Evolutionary conservation across 2,329 filamentous ascomycete genomes (phyloP), one percentile per base, ranked within the genome.

Genomic region (Arthrinium puccinioides): DNA sequence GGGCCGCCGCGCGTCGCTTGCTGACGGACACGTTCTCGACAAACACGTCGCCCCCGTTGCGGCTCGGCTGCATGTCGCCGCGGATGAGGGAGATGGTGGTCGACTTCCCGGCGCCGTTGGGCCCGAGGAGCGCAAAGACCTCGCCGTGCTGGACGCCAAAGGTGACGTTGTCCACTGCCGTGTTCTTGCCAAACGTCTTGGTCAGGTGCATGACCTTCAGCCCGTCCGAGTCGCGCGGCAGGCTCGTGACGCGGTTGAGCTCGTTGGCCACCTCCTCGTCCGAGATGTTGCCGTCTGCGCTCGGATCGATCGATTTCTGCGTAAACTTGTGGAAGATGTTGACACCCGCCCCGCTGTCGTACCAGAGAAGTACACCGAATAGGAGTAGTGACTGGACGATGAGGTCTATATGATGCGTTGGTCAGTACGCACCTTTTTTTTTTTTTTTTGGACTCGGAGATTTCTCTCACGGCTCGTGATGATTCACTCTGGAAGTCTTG

Each of bases 101-200:
- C 0, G 82, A 87, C 52, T 96, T 96, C 40, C 89, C 89, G 2
- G 89, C 90, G 18, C 89, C 88, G 53, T 95, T 95, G 13, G 89
- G 88, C 0, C 89, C 89, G 1, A 97, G 73, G 0, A 96, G 71
- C 0, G 88, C 88, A 60, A 94, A 95, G 1, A 94, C 84, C 55
- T 95, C 84, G 34, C 85, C 83, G 33, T 76, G 78, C 13, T 76
- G 74, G 21, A 96, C 82, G 14, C 83, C 82, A 51, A 96, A 95
- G 0, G 83, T 86, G 28, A 94, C 76, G 50, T 95, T 85, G 49
- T 94, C 82, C n/a, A 96, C 87, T 4, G 87, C 89, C 1, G 80
- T 78, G 47, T 83, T 82, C 43, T 72, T 72, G 11, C 79, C 76
- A 48, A 95, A 96, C 0, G 74, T 70, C 59, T 95, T 96, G 21